Evolutionary conservation across 768 basidiomycete genomes (phyloP).

Genomic region (Russula sp.): DNA sequence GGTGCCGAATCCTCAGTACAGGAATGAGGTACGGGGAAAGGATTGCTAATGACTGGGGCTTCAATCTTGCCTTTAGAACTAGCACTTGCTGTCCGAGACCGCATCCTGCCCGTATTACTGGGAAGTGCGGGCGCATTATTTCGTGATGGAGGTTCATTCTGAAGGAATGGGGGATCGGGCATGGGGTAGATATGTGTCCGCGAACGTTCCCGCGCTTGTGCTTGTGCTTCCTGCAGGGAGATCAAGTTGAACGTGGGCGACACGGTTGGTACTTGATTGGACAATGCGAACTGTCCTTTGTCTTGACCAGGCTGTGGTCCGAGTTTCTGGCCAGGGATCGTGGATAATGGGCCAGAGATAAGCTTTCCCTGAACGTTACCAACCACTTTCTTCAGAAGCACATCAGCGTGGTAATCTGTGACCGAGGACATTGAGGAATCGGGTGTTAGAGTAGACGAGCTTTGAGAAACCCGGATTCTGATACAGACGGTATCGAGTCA

Average conservation of each 20-base stretch:
- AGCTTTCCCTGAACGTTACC: slow-evolving; percentile 25
- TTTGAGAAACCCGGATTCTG: slow-evolving; percentile 38
- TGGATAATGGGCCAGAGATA: slow-evolving; percentile 25
- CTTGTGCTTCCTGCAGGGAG: slow-evolving; percentile 75
- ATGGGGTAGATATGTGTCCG: slow-evolving; percentile 47
- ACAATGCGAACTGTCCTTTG: slow-evolving; percentile 8
- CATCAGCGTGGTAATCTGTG: slow-evolving; percentile 21
- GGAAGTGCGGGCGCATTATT: slow-evolving; percentile 10
- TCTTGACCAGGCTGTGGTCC: slow-evolving; percentile 21
- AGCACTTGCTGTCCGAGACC: slow-evolving; percentile 62
- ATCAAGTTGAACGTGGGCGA: slow-evolving; percentile 63
- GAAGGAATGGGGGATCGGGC: slow-evolving; percentile 37
- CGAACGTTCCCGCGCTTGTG: slow-evolving; percentile 53
- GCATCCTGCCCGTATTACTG: slow-evolving; percentile 36
- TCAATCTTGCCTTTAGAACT: slow-evolving; percentile 44
- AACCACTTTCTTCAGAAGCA: slow-evolving; percentile 21
- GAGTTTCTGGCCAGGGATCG: slow-evolving; percentile 1
- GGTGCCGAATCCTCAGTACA: slow-evolving; percentile 9
- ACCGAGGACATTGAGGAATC: slow-evolving; percentile 29
- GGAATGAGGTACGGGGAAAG: slow-evolving; percentile 24
- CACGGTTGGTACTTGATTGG: slow-evolving; percentile 36
- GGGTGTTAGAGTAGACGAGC: slow-evolving; percentile 34
- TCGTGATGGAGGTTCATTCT: slow-evolving; percentile 35
- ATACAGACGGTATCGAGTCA: slow-evolving; percentile 25
- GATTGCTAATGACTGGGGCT: slow-evolving; percentile 21